These are phyloP conservation scores for Ligustrum vulgare DNA, from an alignment of 257 asterid species.

Conservation along the genomic window DNA sequence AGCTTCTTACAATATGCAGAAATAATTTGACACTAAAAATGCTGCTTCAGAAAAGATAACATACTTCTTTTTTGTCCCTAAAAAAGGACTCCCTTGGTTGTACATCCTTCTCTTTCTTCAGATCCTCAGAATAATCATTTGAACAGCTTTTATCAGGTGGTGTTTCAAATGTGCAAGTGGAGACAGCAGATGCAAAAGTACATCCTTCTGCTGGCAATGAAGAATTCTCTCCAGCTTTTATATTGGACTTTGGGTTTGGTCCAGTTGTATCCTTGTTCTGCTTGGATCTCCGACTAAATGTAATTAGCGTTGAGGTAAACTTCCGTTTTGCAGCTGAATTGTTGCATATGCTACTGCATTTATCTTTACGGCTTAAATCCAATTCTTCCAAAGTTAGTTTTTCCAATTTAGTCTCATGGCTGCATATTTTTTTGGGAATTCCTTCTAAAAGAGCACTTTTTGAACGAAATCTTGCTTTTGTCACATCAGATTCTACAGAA, in stretches of 20 bases:
- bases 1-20: not conserved
- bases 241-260: constrained; percentile 6
- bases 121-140: constrained; percentile 27
- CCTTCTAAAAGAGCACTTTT: constrained; percentile 26
- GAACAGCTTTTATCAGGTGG: constrained; percentile 28
- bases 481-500: not conserved
- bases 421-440: constrained; percentile 14
- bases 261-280: constrained; percentile 26
- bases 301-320: constrained; percentile 38
- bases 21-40: not conserved
- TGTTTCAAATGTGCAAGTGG: constrained; percentile 25
- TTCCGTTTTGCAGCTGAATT: constrained; percentile 32
- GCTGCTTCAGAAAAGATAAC: constrained; percentile 16
- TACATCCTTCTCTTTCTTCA: constrained; percentile 29
- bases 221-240: constrained; percentile 16
- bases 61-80: constrained; percentile 28
- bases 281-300: constrained; percentile 60
- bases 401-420: constrained; percentile 15
- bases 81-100: constrained; percentile 6
- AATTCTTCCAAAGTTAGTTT: constrained; percentile 28
- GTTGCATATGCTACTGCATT: constrained; percentile 14
- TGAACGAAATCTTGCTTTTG: constrained; percentile 3
- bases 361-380: constrained; percentile 25
- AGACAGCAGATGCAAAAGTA: constrained; percentile 20
- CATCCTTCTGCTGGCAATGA: constrained; percentile 26